These are phyloP conservation scores for Acer negundo DNA, from an alignment of 345 rosid species.

Conservation along the genomic window DNA sequence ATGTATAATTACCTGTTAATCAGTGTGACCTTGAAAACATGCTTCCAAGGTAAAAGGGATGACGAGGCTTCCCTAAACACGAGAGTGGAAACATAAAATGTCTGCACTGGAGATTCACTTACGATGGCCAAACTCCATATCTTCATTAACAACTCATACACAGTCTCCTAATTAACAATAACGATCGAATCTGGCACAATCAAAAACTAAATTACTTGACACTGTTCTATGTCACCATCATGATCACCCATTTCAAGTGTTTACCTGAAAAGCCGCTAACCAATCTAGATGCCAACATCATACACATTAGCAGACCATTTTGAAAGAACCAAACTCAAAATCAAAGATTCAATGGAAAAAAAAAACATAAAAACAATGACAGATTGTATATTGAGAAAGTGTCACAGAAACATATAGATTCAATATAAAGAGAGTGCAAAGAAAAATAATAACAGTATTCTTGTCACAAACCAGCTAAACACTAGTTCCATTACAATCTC, in stretches of 20 bases:
- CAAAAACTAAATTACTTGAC: slow-evolving; percentile 63
- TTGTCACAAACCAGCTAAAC: too few species aligned
- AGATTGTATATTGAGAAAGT: too few species aligned
- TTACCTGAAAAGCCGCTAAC: slow-evolving; percentile 85
- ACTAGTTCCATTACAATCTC: too few species aligned
- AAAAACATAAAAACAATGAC: too few species aligned
- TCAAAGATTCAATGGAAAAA: too few species aligned
- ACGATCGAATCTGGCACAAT: slow-evolving; percentile 7
- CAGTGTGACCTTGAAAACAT: slow-evolving; percentile 85
- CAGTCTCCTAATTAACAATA: slow-evolving; percentile 8
- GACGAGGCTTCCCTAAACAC: slow-evolving; percentile 95
- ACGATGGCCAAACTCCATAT: slow-evolving; percentile 57
- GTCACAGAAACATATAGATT: too few species aligned
- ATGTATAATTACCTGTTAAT: slow-evolving; percentile 66
- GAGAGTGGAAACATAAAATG: slow-evolving; percentile 88
- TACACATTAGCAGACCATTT: too few species aligned
- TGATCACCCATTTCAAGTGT: slow-evolving; percentile 96
- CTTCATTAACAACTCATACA: slow-evolving; percentile 7
- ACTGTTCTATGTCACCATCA: slow-evolving; percentile 86
- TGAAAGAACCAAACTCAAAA: too few species aligned
- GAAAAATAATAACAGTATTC: too few species aligned
- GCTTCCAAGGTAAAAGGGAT: slow-evolving; percentile 98
- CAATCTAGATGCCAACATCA: slow-evolving; percentile 57
- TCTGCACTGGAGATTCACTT: slow-evolving; percentile 82
- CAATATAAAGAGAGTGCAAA: too few species aligned